phyloP scores from a whole-genome alignment of 768 basidiomycete species.

The Bullera alba region DNA sequence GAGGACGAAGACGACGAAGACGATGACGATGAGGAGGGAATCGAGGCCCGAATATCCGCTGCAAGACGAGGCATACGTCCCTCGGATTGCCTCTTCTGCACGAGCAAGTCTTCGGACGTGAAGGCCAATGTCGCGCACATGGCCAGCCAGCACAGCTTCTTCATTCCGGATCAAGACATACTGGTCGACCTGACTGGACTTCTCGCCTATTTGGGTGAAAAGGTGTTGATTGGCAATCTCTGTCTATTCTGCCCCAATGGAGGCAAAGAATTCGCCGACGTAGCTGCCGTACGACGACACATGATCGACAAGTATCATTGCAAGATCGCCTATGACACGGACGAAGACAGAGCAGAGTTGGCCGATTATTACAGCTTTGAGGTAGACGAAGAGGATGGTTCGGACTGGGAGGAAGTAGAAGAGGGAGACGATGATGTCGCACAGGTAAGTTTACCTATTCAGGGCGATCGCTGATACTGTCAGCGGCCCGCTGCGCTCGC shows the following conservation, averaged over 20 bases:
- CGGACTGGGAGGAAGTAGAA: constrained; percentile 40
- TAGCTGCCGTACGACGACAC: constrained; percentile 86
- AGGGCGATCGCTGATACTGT: constrained; percentile 47
- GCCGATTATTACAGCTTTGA: constrained; percentile 90
- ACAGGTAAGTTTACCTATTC: constrained; percentile 9
- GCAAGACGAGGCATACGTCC: constrained; percentile 53
- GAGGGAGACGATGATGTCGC: constrained; percentile 24
- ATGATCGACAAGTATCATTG: constrained; percentile 92
- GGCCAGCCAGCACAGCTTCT: constrained; percentile 81
- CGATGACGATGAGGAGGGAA: constrained; percentile 16
- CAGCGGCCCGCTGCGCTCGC: constrained; percentile 72
- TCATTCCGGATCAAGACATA: constrained; percentile 88
- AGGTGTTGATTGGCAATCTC: constrained; percentile 83
- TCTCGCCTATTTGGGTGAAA: constrained; percentile 78
- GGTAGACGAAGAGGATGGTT: constrained; percentile 57
- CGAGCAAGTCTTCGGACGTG: constrained; percentile 52
- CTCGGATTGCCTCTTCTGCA: constrained; percentile 80
- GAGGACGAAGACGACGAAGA: constrained; percentile 11
- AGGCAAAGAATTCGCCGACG: constrained; percentile 67
- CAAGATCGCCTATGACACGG: constrained; percentile 84
- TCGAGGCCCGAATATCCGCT: constrained; percentile 32
- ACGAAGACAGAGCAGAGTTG: constrained; percentile 71
- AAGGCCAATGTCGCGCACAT: constrained; percentile 76
- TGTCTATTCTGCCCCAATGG: constrained; percentile 82
- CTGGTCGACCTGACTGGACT: constrained; percentile 77